Evolutionary conservation across 805 yeast genomes (phyloP).

Genomic region (Lachancea fermentati): DNA sequence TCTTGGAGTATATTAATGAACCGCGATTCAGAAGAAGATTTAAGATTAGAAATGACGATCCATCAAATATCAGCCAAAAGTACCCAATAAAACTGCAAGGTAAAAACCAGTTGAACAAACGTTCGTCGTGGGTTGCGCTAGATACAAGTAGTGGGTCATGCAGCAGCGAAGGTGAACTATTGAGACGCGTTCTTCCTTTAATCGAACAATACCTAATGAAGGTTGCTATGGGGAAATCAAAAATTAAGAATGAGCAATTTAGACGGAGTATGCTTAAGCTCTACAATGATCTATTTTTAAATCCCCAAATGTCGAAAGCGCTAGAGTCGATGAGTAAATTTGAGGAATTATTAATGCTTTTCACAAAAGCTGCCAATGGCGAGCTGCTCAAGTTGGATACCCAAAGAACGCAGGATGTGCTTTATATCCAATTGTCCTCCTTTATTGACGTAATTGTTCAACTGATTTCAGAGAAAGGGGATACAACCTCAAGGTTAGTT

Average conservation of each 20-base stretch:
- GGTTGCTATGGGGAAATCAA: constrained; percentile 42
- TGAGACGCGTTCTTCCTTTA: constrained; percentile 27
- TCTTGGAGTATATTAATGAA: constrained; percentile 58
- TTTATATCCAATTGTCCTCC: constrained; percentile 21
- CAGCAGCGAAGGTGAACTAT: constrained; percentile 14
- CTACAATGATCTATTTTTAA: constrained; percentile 51
- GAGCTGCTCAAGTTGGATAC: constrained; percentile 40
- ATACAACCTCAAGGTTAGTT: constrained; percentile 17
- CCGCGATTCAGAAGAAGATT: constrained; percentile 46
- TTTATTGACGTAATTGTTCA: constrained; percentile 22
- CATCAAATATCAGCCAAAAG: not conserved
- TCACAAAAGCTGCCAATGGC: constrained; percentile 48
- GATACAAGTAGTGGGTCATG: constrained; percentile 1
- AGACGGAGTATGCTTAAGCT: constrained; percentile 56
- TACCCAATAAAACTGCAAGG: not conserved
- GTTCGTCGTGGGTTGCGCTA: constrained; percentile 5
- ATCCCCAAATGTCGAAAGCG: constrained; percentile 31
- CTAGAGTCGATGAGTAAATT: constrained; percentile 33
- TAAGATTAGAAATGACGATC: constrained; percentile 4
- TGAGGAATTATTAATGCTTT: constrained; percentile 46
- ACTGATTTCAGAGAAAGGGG: constrained; percentile 12
- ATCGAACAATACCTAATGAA: constrained; percentile 39
- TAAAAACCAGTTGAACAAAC: constrained; percentile 1
- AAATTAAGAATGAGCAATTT: constrained; percentile 37
- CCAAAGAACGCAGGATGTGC: constrained; percentile 21